Evolutionary conservation across 257 asterid species (phyloP).

Genomic region (Asclepias syriaca): DNA sequence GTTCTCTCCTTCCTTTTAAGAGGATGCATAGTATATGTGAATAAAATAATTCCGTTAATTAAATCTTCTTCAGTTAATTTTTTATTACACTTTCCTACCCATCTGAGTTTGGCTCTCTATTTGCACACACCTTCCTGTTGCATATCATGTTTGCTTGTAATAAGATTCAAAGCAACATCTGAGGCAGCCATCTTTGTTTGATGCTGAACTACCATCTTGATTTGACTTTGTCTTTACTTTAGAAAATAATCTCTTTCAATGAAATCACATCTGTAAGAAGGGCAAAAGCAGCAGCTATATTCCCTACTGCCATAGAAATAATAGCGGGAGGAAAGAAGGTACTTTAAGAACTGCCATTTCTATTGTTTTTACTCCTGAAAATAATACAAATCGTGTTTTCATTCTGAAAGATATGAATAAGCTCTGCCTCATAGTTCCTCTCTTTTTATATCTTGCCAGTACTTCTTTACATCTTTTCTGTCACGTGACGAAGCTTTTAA

Average conservation of each 20-base stretch:
- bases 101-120: not conserved
- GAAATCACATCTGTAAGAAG: conserved; percentile 79
- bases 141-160: not conserved
- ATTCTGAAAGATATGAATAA: not conserved
- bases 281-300: conserved; percentile 88
- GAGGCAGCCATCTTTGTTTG: not conserved
- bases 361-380: not conserved
- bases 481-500: conserved; percentile 99
- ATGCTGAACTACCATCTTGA: not conserved
- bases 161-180: not conserved
- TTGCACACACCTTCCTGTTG: not conserved
- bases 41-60: no score
- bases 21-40: not conserved
- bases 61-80: not conserved
- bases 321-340: conserved; percentile 88
- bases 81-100: not conserved
- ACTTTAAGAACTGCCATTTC: not conserved
- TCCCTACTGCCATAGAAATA: conserved; percentile 94
- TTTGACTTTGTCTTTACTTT: conserved; percentile 17
- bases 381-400: not conserved
- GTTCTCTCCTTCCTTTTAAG: conserved; percentile 3
- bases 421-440: conserved; percentile 10
- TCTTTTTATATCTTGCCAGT: conserved; percentile 52
- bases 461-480: conserved; percentile 85
- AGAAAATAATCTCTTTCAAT: conserved; percentile 76